Evolutionary conservation across 371 early-diverging fungal species (phyloP), one percentile per base, ranked within the genome.

Genomic region (Apophysomyces sp.): DNA sequence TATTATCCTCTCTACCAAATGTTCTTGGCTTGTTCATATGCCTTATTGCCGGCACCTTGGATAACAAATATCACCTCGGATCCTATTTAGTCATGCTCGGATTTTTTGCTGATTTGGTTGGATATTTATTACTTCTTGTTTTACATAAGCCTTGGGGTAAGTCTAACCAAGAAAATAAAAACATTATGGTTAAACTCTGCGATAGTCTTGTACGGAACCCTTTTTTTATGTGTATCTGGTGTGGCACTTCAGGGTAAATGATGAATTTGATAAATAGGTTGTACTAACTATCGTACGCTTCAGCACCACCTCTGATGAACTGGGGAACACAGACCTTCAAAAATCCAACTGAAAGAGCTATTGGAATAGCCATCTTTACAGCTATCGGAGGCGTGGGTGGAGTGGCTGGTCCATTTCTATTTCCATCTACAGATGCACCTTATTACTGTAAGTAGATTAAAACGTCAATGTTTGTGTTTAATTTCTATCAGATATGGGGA

Each of bases 1-100:
- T 72, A 7, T 32, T 76, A 9, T 69, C 76, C 7, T 73, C 76
- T 11, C 73, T 73, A 21, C 72, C 73, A 11, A 61, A 57, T 55
- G 63, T 55, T 0, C 11, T 66, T 18, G 68, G 58, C 18, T 61
- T 66, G 5, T 9, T 73, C 1, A 60, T 64, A 29, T 56, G 68
- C 1, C 28, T 75, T 5, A 1, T 58, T 9, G 68, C 68, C 21
- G 76, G 76, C 1, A 67, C 52, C 41, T 54, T 72, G 11, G 66
- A 62, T 21, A 56, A 68, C 24, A 37, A 49, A 24, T 76, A 63
- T 30, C 58, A 66, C 21, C 24, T 37, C 18, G 37, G 68, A 55
- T 55, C 66, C 3, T 57, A 60, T 6, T 32, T 76, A 24, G 30
- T 72, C 2, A 56, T 57, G 11, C 16, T 39, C 0, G 76, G 76